Base-by-base conservation (phyloP, 768 basidiomycete genomes). In the Hygrophorus pudorinus region DNA sequence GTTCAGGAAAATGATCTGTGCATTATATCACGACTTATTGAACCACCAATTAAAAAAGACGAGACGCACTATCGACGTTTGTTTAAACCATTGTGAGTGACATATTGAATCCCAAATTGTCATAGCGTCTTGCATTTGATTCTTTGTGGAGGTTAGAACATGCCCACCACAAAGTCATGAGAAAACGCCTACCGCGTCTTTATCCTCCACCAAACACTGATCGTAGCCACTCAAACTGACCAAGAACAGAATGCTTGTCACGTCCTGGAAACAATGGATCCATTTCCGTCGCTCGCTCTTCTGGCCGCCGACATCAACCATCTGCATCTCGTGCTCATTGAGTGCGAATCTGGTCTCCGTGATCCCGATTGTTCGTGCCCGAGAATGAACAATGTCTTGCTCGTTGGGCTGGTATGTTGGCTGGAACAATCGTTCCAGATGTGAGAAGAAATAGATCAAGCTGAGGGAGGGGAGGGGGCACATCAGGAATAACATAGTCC, bases 41-140 rank as follows among this genome's bases (percentile, higher is more conserved):
- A n/a, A n/a, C n/a, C 34, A 17, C 32, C 42, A 18, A 24, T 7
- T 21, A 38, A 28, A 34, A 10, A 13, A 13, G 17, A 27, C 48
- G 24, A 13, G 66, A 24, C 83, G 36, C 51, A 91, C 91, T 44
- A 96, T 89, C 8, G 89, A 91, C 0, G 91, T 93, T 51, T 85
- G 78, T 63, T 87, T 86, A 67, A 96, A 96, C 91, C 91, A 96
- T 51, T 93, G 90, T 8, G 90, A 93, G 60, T 96, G 90, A 65
- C 90, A 93, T 73, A 97, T 93, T 33, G 90, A 91, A 54, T 97
- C 92, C 84, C 92, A 97, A 40, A 97, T 89, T n/a, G 89, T 89
- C 81, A 97, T 85, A 1, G 92, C 89, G 51, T 97, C 92, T 68
- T 93, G 87, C 91, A 97, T 94, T 80, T 94, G 92, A 58, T 97